Conservation (phyloP, 495 filamentous ascomycete genomes). For the Daldinia loculata region DNA sequence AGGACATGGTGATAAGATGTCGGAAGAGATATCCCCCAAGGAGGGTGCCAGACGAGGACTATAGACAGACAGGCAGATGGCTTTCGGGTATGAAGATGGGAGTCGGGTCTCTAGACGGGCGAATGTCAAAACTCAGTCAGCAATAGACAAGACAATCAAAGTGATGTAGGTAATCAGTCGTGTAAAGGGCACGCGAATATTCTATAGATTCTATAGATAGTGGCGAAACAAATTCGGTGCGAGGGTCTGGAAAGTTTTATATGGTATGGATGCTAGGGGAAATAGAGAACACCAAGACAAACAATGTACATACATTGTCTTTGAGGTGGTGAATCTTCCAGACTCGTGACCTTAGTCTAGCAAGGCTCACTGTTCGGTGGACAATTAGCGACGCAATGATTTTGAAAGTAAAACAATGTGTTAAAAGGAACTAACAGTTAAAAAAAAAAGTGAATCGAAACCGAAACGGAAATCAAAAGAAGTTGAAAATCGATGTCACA, state of each 20-base stretch:
- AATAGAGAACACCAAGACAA: not conserved
- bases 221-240: not conserved
- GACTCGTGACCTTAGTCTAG: constrained; percentile 14
- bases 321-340: constrained; percentile 23
- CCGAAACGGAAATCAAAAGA: not conserved
- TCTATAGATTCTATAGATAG: not conserved
- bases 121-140: constrained; percentile 18
- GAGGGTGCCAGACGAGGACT: constrained; percentile 10
- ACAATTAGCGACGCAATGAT: not conserved
- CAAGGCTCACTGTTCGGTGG: not conserved
- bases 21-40: constrained; percentile 24
- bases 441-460: not conserved
- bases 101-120: constrained; percentile 1
- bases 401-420: not conserved
- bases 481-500: constrained; percentile 1
- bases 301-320: constrained; percentile 17
- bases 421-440: not conserved
- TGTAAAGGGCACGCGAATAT: not conserved
- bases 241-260: not conserved
- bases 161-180: not conserved
- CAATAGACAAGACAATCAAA: not conserved
- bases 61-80: not conserved
- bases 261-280: not conserved
- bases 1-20: constrained; percentile 28
- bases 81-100: constrained; percentile 1